Evolutionary conservation across 169 alveolate genomes (phyloP).

Genomic region (Eimeria sp.): DNA sequence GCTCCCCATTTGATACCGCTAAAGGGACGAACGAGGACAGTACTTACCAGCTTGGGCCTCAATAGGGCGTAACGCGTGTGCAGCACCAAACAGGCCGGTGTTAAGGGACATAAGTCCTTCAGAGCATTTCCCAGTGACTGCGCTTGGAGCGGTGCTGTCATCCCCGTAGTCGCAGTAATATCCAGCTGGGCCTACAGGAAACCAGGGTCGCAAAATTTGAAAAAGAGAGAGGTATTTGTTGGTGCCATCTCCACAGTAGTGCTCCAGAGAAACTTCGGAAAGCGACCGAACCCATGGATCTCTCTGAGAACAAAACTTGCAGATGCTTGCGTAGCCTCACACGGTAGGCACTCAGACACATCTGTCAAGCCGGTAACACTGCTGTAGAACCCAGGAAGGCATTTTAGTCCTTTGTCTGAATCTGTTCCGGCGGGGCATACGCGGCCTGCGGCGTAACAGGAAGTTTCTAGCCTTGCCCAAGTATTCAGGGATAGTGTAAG

Average conservation of each 20-base stretch:
- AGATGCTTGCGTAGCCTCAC: conserved; percentile 11
- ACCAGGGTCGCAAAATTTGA: neutral
- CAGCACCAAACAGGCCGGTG: conserved; percentile 40
- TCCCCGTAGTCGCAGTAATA: conserved; percentile 67
- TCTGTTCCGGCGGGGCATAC: conserved; percentile 63
- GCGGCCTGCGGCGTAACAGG: conserved; percentile 12
- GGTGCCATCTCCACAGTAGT: neutral
- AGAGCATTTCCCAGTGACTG: conserved; percentile 35
- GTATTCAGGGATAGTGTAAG: neutral
- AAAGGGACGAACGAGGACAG: neutral
- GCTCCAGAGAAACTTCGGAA: neutral
- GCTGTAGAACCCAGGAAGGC: conserved; percentile 69
- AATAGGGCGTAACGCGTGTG: conserved; percentile 44
- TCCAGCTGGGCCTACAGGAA: conserved; percentile 74
- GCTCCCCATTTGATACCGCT: too few species aligned
- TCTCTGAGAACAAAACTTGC: neutral
- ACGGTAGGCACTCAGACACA: conserved; percentile 47
- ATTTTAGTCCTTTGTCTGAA: conserved; percentile 54
- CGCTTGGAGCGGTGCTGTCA: conserved; percentile 38
- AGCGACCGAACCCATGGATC: neutral
- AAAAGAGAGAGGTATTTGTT: neutral
- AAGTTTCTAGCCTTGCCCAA: neutral
- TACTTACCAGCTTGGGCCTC: conserved; percentile 24
- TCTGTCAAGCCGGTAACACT: conserved; percentile 20
- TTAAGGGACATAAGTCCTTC: conserved; percentile 26